A percentile compares a stretch with the other conserved stretches of the same genome.
These are phyloP conservation scores for Comarum palustre DNA, from an alignment of 306 rosid species.

Conservation along the genomic window DNA sequence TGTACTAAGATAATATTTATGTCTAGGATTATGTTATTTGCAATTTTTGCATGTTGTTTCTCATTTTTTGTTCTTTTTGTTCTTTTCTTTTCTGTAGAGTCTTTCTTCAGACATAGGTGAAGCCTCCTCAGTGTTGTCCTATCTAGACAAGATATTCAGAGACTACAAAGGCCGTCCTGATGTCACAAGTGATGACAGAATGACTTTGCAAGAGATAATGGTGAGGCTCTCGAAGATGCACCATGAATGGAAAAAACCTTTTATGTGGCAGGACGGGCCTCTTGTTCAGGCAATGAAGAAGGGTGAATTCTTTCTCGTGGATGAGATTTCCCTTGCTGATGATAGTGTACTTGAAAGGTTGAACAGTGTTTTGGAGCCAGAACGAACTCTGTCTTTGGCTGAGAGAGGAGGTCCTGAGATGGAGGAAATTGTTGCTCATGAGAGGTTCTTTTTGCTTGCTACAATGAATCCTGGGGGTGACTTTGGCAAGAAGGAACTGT, in stretches of 20 bases:
- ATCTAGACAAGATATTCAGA: conserved; percentile 42
- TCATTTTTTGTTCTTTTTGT: conserved; percentile 11
- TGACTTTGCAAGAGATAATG: conserved; percentile 39
- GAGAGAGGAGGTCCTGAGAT: conserved; percentile 85
- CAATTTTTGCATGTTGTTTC: background rate
- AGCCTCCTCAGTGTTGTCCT: conserved; percentile 52
- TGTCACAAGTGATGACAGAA: conserved; percentile 40
- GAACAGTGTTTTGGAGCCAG: conserved; percentile 93
- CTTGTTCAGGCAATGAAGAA: conserved; percentile 82
- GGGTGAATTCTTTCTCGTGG: conserved; percentile 84
- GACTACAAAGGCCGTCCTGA: conserved; percentile 42
- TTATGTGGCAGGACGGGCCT: conserved; percentile 94
- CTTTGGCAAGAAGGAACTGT: conserved; percentile 87
- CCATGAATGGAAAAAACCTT: conserved; percentile 80
- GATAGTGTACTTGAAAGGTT: conserved; percentile 97
- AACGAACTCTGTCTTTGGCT: conserved; percentile 82
- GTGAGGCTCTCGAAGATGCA: conserved; percentile 52
- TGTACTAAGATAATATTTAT: background rate
- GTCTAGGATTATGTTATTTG: too few species aligned
- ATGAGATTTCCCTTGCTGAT: conserved; percentile 96
- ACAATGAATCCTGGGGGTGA: conserved; percentile 99
- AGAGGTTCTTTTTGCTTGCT: conserved; percentile 73
- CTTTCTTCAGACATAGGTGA: conserved; percentile 70
- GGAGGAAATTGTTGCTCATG: conserved; percentile 66
- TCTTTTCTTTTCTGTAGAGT: conserved; percentile 30